A percentile compares a stretch with the other conserved stretches of the same genome.
Evolutionary conservation across 2,329 filamentous ascomycete genomes (phyloP).

Genomic region (Cytospora paraplurivora): DNA sequence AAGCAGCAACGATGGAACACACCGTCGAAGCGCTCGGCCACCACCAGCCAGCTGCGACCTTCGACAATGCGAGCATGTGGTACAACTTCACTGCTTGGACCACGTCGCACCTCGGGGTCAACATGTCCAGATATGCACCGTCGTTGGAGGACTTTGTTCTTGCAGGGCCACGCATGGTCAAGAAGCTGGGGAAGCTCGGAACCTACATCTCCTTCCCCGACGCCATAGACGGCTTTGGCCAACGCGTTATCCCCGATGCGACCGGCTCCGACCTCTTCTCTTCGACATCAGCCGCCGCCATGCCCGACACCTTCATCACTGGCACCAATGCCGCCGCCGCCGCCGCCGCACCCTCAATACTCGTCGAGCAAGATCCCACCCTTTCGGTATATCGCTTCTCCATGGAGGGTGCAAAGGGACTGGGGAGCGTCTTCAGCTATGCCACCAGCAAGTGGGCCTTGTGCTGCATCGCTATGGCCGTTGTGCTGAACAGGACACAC

Average conservation of each 20-base stretch:
- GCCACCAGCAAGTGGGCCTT: conserved; percentile 91
- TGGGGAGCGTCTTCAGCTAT: conserved; percentile 88
- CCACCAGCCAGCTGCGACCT: conserved; percentile 33
- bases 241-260: conserved; percentile 61
- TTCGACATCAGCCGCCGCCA: conserved; percentile 44
- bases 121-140: conserved; percentile 62
- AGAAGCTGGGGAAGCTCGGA: conserved; percentile 66
- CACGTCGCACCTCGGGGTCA: conserved; percentile 48
- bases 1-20: conserved; percentile 23
- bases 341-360: conserved; percentile 45
- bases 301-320: conserved; percentile 56
- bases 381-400: conserved; percentile 53
- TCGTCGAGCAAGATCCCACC: conserved; percentile 44
- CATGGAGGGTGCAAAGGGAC: conserved; percentile 64
- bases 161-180: conserved; percentile 70
- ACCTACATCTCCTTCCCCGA: conserved; percentile 64
- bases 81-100: conserved; percentile 59
- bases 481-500: conserved; percentile 86
- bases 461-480: conserved; percentile 80
- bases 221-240: conserved; percentile 61
- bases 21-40: conserved; percentile 20
- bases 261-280: conserved; percentile 48
- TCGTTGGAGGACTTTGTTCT: conserved; percentile 69
- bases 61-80: conserved; percentile 51
- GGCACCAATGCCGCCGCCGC: conserved; percentile 39